These are phyloP conservation scores for Pythium phragmiticola DNA, from an alignment of 352 stramenopile species.

Conservation along the genomic window DNA sequence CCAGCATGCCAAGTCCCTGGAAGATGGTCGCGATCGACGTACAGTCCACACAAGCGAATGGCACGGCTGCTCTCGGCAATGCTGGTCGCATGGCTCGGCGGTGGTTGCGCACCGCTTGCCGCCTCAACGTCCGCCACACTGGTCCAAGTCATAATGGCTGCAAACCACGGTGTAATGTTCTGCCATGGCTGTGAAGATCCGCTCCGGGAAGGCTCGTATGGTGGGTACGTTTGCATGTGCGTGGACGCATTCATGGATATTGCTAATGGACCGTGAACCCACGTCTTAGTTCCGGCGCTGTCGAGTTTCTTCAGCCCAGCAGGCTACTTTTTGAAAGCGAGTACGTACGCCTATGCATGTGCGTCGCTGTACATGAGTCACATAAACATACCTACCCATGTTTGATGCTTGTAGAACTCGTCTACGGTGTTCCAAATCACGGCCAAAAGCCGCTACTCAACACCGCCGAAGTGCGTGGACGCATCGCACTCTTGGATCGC, in stretches of 20 bases:
- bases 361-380: too few species aligned
- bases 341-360: background rate
- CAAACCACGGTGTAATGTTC: conserved; percentile 29
- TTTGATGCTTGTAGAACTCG: conserved; percentile 5
- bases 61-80: background rate
- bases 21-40: background rate
- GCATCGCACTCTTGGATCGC: conserved; percentile 14
- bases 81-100: background rate
- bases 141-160: conserved; percentile 24
- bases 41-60: background rate
- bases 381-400: too few species aligned
- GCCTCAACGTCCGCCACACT: background rate
- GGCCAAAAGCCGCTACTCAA: conserved; percentile 6
- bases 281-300: conserved; percentile 1
- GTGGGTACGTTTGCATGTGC: conserved; percentile 8
- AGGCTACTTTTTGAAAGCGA: conserved; percentile 1
- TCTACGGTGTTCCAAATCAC: conserved; percentile 15
- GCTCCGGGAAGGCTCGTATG: conserved; percentile 21
- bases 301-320: conserved; percentile 1
- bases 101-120: background rate
- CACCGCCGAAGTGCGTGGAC: conserved; percentile 12
- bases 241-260: background rate
- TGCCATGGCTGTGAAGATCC: conserved; percentile 28
- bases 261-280: background rate
- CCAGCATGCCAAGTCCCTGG: background rate